Percentiles rank a stretch among this genome's conserved stretches.
phyloP scores from a whole-genome alignment of 345 rosid species.

The Eucalyptus polybractea region DNA sequence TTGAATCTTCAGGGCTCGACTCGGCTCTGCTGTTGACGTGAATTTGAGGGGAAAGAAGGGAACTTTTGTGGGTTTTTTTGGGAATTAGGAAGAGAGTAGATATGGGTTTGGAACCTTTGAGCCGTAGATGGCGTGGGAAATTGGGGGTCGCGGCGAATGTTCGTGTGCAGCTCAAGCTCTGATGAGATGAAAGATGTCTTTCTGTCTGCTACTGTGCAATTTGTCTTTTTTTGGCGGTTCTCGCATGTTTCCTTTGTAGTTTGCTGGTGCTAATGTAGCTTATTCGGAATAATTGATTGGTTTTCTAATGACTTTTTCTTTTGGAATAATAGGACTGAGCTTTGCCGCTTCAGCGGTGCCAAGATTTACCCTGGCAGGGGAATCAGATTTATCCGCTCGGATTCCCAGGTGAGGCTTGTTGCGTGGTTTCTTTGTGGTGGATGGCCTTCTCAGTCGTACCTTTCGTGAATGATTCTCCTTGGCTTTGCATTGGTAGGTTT shows the following conservation, averaged over 20 bases:
- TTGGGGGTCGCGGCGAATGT: background rate
- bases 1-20: background rate
- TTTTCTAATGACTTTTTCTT: background rate
- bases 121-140: background rate
- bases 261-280: background rate
- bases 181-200: background rate
- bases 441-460: background rate
- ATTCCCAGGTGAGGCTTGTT: conserved; percentile 44
- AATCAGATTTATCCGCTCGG: conserved; percentile 57
- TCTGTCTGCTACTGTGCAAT: background rate
- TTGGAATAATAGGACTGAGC: conserved; percentile 32
- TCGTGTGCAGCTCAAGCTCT: background rate
- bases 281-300: background rate
- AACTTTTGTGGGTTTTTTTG: background rate
- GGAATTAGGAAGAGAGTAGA: too few species aligned
- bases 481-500: conserved; percentile 28
- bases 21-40: background rate
- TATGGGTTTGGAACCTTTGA: background rate
- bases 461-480: background rate
- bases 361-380: conserved; percentile 73
- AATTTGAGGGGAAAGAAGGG: background rate
- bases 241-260: background rate
- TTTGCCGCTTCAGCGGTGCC: conserved; percentile 64
- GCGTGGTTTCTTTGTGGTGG: background rate
- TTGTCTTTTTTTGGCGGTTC: background rate